phyloP scores from a whole-genome alignment of 805 yeast species.

The Isabelozyma gotoi region DNA sequence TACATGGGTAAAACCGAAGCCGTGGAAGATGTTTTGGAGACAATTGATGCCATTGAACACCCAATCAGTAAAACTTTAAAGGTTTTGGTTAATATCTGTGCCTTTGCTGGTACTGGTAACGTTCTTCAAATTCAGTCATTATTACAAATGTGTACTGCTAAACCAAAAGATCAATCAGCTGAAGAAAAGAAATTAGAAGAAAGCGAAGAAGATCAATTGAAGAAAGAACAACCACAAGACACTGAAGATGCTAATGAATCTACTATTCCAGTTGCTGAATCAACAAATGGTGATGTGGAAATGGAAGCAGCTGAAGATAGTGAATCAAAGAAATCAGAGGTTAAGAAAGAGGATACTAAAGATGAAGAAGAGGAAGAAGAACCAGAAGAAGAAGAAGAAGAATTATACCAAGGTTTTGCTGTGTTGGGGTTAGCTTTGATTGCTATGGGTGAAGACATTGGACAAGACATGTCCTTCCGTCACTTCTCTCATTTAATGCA shows the following conservation, averaged over 20 bases:
- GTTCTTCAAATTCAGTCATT: conserved; percentile 91
- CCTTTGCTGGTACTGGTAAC: conserved; percentile 97
- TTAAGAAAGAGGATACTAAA: conserved; percentile 25
- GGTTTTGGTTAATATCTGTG: conserved; percentile 87
- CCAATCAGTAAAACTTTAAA: conserved; percentile 88
- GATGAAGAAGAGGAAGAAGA: conserved; percentile 25
- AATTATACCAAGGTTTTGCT: conserved; percentile 77
- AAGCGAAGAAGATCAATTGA: conserved; percentile 36
- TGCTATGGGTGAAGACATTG: conserved; percentile 97
- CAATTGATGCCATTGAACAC: conserved; percentile 92
- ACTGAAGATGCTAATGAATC: conserved; percentile 16
- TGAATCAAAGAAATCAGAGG: conserved; percentile 18
- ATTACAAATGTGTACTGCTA: conserved; percentile 84
- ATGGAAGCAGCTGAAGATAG: conserved; percentile 26
- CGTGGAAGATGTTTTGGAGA: conserved; percentile 90
- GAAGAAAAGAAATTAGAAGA: conserved; percentile 60
- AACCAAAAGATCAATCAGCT: conserved; percentile 54
- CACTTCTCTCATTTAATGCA: conserved; percentile 98
- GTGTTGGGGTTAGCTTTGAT: conserved; percentile 92
- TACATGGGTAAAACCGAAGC: conserved; percentile 94
- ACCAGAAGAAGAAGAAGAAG: conserved; percentile 46
- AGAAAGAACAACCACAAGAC: conserved; percentile 23
- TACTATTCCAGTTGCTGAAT: conserved; percentile 23
- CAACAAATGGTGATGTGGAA: conserved; percentile 27
- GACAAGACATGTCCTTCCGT: conserved; percentile 95